Evolutionary conservation across 2,329 filamentous ascomycete genomes (phyloP), one percentile per base, ranked within the genome.

Genomic region (Neocatenulostroma microsporum): DNA sequence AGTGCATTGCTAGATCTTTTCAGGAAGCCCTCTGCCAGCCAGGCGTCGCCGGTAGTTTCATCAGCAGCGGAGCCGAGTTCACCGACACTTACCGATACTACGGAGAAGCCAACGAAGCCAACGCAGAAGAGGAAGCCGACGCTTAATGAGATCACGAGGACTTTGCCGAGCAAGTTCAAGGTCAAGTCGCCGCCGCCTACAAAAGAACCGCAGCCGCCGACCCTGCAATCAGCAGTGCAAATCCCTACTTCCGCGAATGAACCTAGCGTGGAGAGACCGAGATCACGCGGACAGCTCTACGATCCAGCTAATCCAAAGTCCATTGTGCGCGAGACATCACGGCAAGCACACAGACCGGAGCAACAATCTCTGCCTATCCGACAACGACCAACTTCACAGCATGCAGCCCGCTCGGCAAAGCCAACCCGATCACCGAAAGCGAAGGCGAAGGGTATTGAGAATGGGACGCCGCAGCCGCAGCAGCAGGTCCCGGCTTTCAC

Each of bases 1-100:
- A 60, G 62, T 33, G 57, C 62, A 5, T 48, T 73, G 15, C 50
- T 73, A 17, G 64, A 60, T 39, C 50, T 72, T 2, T 69, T 73
- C 48, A 56, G 56, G 10, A 51, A 57, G 42, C 45, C 54, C 10
- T 47, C 48, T 31, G 26, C 44, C 21, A 19, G 43, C 12, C 36
- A 39, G 15, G 19, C 43, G 11, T 27, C 41, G 18, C 13, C 34
- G 9, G 30, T 29, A 21, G 14, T n/a, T n/a, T n/a, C n/a, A n/a
- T n/a, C n/a, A n/a, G n/a, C n/a, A n/a, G n/a, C n/a, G n/a, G n/a
- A n/a, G 12, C 14, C 34, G 13, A 29, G 21, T n/a, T 51, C 46
- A 18, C 50, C 49, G n/a, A 40, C 47, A 13, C 33, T 43, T 12
- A 42, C 44, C 10, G 47, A 51, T 33, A 30, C 33, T 10, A 46